phyloP scores from a whole-genome alignment of 108 stramenopile species.

The Skeletonema marinoi region DNA sequence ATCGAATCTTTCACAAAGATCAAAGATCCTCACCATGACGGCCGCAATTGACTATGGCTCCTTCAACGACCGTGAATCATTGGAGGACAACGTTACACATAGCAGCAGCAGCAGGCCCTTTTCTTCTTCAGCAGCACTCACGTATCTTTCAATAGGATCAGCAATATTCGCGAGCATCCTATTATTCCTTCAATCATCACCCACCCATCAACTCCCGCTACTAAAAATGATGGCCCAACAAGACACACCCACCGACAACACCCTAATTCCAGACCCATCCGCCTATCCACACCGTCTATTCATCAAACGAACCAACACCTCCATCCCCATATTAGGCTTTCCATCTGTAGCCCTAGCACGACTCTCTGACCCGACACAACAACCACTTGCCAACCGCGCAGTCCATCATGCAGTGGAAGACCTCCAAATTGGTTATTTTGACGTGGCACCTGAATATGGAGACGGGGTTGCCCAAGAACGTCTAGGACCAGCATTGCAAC shows the following conservation, averaged over 20 bases:
- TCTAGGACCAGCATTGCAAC: constrained; percentile 34
- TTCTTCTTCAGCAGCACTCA: background rate
- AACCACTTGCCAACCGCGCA: constrained; percentile 31
- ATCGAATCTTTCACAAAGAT: too few relatives aligned
- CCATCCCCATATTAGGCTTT: constrained; percentile 40
- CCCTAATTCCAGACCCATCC: constrained; percentile 11
- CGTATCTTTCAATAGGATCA: background rate
- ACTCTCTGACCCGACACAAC: constrained; percentile 5
- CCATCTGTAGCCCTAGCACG: constrained; percentile 28
- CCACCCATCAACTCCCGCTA: background rate
- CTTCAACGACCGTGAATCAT: background rate
- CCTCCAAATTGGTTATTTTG: constrained; percentile 40
- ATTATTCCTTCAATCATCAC: background rate
- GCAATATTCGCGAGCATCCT: background rate
- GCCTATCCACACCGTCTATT: constrained; percentile 44
- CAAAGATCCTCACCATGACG: background rate
- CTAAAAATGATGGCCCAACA: background rate
- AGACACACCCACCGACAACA: background rate
- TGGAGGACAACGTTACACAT: background rate
- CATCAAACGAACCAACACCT: constrained; percentile 23
- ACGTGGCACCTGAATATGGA: constrained; percentile 53
- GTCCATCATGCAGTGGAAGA: constrained; percentile 37
- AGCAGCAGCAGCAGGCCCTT: background rate
- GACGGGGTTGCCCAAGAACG: constrained; percentile 43
- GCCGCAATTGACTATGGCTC: background rate